phyloP scores from a whole-genome alignment of 1,139 yeast genomes.

The Eremothecium sinecaudum region DNA sequence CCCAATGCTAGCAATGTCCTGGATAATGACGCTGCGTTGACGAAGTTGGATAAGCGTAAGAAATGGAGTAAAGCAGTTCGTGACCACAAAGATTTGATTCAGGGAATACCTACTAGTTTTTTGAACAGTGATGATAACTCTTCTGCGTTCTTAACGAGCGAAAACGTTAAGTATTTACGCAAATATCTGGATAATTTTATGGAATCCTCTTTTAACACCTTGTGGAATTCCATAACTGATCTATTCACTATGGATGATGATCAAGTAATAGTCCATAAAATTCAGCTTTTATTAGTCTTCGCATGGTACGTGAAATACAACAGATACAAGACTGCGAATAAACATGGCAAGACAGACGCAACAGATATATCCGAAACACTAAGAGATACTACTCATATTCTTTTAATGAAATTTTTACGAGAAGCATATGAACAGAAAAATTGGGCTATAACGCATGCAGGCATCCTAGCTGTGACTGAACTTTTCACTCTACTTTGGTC shows the following conservation, averaged over 20 bases:
- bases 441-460: slow-evolving; percentile 59
- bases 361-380: slow-evolving; percentile 53
- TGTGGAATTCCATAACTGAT: slow-evolving; percentile 46
- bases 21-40: slow-evolving; percentile 41
- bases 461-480: slow-evolving; percentile 61
- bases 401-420: slow-evolving; percentile 49
- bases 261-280: slow-evolving; percentile 29
- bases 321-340: slow-evolving; percentile 21
- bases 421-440: slow-evolving; percentile 40
- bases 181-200: slow-evolving; percentile 49
- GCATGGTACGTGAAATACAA: slow-evolving; percentile 62
- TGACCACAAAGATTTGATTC: slow-evolving; percentile 40
- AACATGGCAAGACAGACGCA: slow-evolving; percentile 12
- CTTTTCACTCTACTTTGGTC: slow-evolving; percentile 47
- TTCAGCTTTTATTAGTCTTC: slow-evolving; percentile 50
- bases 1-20: slow-evolving; percentile 67
- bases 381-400: slow-evolving; percentile 54
- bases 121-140: slow-evolving; percentile 29
- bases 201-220: slow-evolving; percentile 68
- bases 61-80: slow-evolving; percentile 47
- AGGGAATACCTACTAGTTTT: slow-evolving; percentile 30
- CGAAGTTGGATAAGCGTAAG: slow-evolving; percentile 56
- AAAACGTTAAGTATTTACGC: slow-evolving; percentile 33
- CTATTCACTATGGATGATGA: slow-evolving; percentile 40
- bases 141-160: slow-evolving; percentile 28